Evolutionary conservation across 108 stramenopile species (phyloP), one percentile per base, ranked within the genome.

Genomic region (Epipyxis sp.): DNA sequence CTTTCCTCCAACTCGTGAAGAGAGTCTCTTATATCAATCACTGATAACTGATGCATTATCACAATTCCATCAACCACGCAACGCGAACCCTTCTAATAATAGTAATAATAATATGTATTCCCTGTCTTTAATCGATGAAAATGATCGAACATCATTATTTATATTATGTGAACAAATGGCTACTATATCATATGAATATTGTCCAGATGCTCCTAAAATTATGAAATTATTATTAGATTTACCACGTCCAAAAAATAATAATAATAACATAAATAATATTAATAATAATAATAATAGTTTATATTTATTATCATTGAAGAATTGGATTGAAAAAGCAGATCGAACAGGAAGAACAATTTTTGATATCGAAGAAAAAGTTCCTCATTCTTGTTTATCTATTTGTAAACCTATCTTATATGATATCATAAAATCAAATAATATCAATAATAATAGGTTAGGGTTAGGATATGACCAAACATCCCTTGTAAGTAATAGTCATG

Each of bases 331-430:
- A 30, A 42, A 42, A 29, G 40, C 71, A 39, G 71, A 74, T 42
- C 71, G 71, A n/a, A 74, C 71, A 32, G 71, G 71, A 42, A 13
- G 71, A 34, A 74, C 71, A 27, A 74, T 74, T 29, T 74, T 74
- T 42, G 71, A 74, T 74, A 74, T 74, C 25, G 32, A 6, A 29
- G 71, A 74, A 20, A 13, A 37, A 10, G 34, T 74, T 6, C 71
- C 71, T 10, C 50, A 39, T 74, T 74, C 71, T 13, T 68, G 65
- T 41, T 41, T 68, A 25, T 20, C 20, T 20, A 37, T 37, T 16
- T 37, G 39, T 37, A 68, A 41, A 37, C 20, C 29, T 20, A 20
- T 68, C 16, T 41, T 68, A n/a, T n/a, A n/a, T n/a, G n/a, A n/a
- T n/a, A n/a, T n/a, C n/a, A n/a, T n/a, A n/a, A n/a, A n/a, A n/a